Evolutionary conservation across 2,329 filamentous ascomycete genomes (phyloP).

Genomic region (Fusarium multiceps): DNA sequence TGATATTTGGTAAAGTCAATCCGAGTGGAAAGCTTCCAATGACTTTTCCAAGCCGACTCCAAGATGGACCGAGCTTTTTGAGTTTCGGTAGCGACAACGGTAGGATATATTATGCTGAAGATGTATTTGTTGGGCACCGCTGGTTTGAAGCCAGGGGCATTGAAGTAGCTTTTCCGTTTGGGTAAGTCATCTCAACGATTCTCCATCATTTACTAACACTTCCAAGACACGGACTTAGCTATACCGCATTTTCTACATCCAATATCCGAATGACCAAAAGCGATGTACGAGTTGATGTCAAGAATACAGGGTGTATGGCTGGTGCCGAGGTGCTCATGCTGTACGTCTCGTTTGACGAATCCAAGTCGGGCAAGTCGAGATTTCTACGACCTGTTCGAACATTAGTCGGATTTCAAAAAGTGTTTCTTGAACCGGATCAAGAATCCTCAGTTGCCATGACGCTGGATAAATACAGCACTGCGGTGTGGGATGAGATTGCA

Average conservation of each 20-base stretch:
- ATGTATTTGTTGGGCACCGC: slow-evolving; percentile 29
- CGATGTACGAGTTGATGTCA: background rate
- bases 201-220: background rate
- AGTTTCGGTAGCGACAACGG: slow-evolving; percentile 30
- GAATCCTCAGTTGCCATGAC: background rate
- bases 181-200: background rate
- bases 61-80: slow-evolving; percentile 15
- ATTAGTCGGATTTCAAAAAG: slow-evolving; percentile 11
- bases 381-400: slow-evolving; percentile 11
- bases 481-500: slow-evolving; percentile 14
- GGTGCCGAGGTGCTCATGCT: slow-evolving; percentile 26
- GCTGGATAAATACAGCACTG: slow-evolving; percentile 9
- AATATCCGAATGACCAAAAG: background rate
- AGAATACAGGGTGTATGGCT: background rate
- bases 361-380: slow-evolving; percentile 1
- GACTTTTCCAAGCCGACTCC: slow-evolving; percentile 10
- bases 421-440: background rate
- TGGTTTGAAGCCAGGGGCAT: slow-evolving; percentile 22
- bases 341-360: background rate
- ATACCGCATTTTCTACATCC: slow-evolving; percentile 10
- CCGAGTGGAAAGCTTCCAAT: slow-evolving; percentile 27
- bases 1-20: slow-evolving; percentile 21
- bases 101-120: slow-evolving; percentile 18
- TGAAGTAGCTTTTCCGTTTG: slow-evolving; percentile 23
- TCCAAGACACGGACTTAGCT: slow-evolving; percentile 21